A percentile compares a stretch with the other conserved stretches of the same genome.
These are phyloP conservation scores for Ogataea neopini DNA, from an alignment of 805 yeast species.

Conservation along the genomic window DNA sequence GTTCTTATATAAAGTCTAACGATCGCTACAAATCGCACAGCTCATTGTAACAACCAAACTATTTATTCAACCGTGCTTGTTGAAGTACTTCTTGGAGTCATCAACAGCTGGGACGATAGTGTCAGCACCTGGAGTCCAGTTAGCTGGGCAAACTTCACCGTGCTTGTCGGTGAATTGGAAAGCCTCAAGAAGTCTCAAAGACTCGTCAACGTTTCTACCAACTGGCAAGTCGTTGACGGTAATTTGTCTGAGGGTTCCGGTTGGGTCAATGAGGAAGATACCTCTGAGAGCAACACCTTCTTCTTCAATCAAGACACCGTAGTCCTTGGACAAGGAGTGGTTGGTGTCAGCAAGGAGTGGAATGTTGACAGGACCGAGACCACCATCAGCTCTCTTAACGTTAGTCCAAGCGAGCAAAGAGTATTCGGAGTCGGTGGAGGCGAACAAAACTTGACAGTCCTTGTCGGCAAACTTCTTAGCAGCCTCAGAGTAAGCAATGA, in stretches of 20 bases:
- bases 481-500: conserved; percentile 97
- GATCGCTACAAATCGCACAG: neutral
- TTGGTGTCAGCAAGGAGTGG: conserved; percentile 96
- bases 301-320: conserved; percentile 96
- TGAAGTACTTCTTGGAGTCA: conserved; percentile 79
- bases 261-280: conserved; percentile 95
- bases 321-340: conserved; percentile 92
- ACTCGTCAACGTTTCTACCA: conserved; percentile 98
- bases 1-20: neutral
- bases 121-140: conserved; percentile 96
- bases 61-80: conserved; percentile 38
- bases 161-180: conserved; percentile 99
- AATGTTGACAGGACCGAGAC: conserved; percentile 91
- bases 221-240: conserved; percentile 99
- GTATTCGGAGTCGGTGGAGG: conserved; percentile 98
- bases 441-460: conserved; percentile 87
- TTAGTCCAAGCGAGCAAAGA: conserved; percentile 98
- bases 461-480: conserved; percentile 84
- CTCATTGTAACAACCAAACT: neutral
- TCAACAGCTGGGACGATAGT: conserved; percentile 84
- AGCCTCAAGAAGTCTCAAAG: conserved; percentile 95
- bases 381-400: conserved; percentile 95
- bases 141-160: conserved; percentile 99
- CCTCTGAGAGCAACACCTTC: conserved; percentile 98
- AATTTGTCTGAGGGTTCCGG: conserved; percentile 91